A percentile compares a stretch with the other conserved stretches of the same genome.
Conservation (phyloP, 805 yeast species). For the Metschnikowia cerradonensis region DNA sequence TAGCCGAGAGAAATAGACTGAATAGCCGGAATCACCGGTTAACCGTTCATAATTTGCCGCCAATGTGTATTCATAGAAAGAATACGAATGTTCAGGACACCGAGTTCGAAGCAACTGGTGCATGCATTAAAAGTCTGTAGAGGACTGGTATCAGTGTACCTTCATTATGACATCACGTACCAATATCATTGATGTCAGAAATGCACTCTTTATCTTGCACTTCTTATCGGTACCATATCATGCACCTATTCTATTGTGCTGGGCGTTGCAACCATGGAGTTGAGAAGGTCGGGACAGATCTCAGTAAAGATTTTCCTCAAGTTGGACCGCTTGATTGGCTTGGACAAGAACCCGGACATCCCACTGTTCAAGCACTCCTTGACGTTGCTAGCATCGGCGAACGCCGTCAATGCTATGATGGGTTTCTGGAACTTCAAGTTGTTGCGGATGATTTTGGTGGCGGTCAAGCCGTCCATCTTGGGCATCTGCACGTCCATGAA, state of each 20-base stretch:
- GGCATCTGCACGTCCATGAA: slow-evolving; percentile 99
- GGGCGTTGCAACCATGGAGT: slow-evolving; percentile 34
- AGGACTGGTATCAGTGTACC: too few species aligned
- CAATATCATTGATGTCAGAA: too few species aligned
- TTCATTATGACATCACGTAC: too few species aligned
- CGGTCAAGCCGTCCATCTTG: slow-evolving; percentile 79
- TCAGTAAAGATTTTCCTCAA: slow-evolving; percentile 53
- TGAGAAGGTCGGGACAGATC: slow-evolving; percentile 37
- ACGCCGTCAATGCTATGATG: slow-evolving; percentile 91
- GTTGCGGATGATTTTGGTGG: slow-evolving; percentile 69
- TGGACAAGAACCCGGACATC: slow-evolving; percentile 86
- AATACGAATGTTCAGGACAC: too few species aligned
- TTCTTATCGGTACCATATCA: too few species aligned
- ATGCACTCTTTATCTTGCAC: too few species aligned
- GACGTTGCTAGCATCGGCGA: slow-evolving; percentile 88
- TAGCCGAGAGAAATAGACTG: too few species aligned
- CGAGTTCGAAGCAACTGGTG: too few species aligned
- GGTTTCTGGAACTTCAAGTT: slow-evolving; percentile 63
- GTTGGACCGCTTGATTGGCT: slow-evolving; percentile 76
- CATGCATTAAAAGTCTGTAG: too few species aligned
- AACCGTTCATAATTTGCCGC: too few species aligned
- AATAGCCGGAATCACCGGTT: too few species aligned
- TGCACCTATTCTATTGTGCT: slow-evolving; percentile 2
- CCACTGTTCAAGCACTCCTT: slow-evolving; percentile 85
- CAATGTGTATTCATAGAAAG: too few species aligned